Base-by-base conservation (phyloP, 2,329 filamentous ascomycete genomes). In the Cordyceps militaris region DNA sequence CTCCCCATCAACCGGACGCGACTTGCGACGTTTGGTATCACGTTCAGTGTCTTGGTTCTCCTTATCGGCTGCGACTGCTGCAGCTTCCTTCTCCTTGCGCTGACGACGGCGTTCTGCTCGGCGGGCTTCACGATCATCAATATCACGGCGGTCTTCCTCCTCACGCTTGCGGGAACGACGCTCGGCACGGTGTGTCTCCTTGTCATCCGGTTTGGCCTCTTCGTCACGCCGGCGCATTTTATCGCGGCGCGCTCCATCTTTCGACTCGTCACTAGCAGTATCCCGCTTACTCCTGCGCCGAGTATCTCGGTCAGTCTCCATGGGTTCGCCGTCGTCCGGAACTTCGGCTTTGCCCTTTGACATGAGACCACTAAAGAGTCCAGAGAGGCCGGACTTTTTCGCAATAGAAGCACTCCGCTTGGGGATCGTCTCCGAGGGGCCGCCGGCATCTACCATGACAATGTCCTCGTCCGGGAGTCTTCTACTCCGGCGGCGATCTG, bases 361-460 rank as follows among this genome's bases (percentile, higher is more conserved):
- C 61, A 77, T 78, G 14, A 86, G 69, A 30, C 82, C 82, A 52
- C 83, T 83, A 62, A 91, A 84, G 6, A 91, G 74, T 28, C 82
- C 79, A 26, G 79, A 76, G 24, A 86, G 70, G 4, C 79, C 80
- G 66, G 76, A 78, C 65, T 79, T 84, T 50, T 80, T 80, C 4
- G 76, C 74, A 49, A 67, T 73, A 1, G 69, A 73, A 7, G 60
- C 58, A 28, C 66, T 66, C 36, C 73, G 70, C 56, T 69, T 73
- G 34, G 69, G 52, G 10, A 71, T 67, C 1, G 64, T 64, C 4
- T 73, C 72, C 6, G 63, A 63, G 3, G 69, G 68, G 16, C 64
- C 66, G 21, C 65, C 67, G 23, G 67, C 64, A 47, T 74, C 73
- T 3, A 69, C 65, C 71, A 74, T 73, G 58, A 71, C 65, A 14